Percentiles rank a stretch among this genome's conserved stretches.
These are phyloP conservation scores for Cenchrus fungigraminus DNA, from an alignment of 176 grass and related monocot genomes.

Conservation along the genomic window DNA sequence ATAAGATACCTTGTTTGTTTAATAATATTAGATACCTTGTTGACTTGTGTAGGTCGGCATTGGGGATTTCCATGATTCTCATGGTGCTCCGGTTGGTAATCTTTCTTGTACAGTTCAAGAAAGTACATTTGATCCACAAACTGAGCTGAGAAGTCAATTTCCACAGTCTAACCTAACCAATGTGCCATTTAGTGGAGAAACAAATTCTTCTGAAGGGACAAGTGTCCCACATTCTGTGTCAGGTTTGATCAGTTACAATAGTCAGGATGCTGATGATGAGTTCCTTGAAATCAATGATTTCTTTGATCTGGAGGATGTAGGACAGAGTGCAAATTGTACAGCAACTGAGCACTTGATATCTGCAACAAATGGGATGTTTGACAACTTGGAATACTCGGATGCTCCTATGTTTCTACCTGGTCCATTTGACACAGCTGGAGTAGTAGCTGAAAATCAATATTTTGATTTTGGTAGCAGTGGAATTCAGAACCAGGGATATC, in stretches of 20 bases:
- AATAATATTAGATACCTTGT: neutral
- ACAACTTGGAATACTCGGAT: constrained; percentile 60
- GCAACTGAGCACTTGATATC: constrained; percentile 33
- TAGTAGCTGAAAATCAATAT: constrained; percentile 47
- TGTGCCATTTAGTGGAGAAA: constrained; percentile 29
- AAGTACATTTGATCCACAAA: constrained; percentile 29
- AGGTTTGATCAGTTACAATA: constrained; percentile 29
- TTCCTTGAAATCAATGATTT: constrained; percentile 95
- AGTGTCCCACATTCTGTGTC: constrained; percentile 24
- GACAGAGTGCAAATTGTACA: constrained; percentile 43
- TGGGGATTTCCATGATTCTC: constrained; percentile 27
- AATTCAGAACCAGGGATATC: constrained; percentile 43
- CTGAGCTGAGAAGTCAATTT: constrained; percentile 40
- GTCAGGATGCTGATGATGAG: constrained; percentile 59
- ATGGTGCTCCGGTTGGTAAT: constrained; percentile 18
- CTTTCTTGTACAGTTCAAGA: constrained; percentile 45
- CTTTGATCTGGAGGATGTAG: constrained; percentile 49
- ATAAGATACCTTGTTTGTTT: neutral
- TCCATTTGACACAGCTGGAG: constrained; percentile 41
- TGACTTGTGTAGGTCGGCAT: constrained; percentile 18
- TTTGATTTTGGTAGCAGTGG: constrained; percentile 44
- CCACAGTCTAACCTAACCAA: constrained; percentile 50
- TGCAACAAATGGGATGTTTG: constrained; percentile 40
- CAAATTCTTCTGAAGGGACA: constrained; percentile 44
- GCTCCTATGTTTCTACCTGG: constrained; percentile 57